Percentiles rank a stretch among this genome's conserved stretches.
Conservation (phyloP, 345 rosid genomes). For the thale cress (Arabidopsis thaliana) region TAIR10.1 NC_003071.7:9464001-9464500, state of each 20-base stretch:
- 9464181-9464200: conserved; percentile 11
- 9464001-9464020: conserved; percentile 67
- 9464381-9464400: not conserved
- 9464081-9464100: not conserved
- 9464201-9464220: not conserved
- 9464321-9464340: conserved; percentile 51
- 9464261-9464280: conserved; percentile 76
- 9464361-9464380: not conserved
- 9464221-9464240: conserved; percentile 12
- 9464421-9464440: not conserved
- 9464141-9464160: not conserved
- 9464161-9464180: conserved; percentile 20
- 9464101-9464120: not conserved
- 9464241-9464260: conserved; percentile 74
- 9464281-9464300: conserved; percentile 71
- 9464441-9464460: too few relatives aligned
- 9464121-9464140: not conserved
- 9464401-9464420: not conserved
- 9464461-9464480: too few relatives aligned
- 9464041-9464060: conserved; percentile 15
- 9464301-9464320: conserved; percentile 52
- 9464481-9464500: conserved; percentile 42
- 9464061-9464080: not conserved
- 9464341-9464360: conserved; percentile 63
- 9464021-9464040: conserved; percentile 62